Base-by-base conservation (phyloP, 164 flowering plant species). In the Stephania cephalantha region DNA sequence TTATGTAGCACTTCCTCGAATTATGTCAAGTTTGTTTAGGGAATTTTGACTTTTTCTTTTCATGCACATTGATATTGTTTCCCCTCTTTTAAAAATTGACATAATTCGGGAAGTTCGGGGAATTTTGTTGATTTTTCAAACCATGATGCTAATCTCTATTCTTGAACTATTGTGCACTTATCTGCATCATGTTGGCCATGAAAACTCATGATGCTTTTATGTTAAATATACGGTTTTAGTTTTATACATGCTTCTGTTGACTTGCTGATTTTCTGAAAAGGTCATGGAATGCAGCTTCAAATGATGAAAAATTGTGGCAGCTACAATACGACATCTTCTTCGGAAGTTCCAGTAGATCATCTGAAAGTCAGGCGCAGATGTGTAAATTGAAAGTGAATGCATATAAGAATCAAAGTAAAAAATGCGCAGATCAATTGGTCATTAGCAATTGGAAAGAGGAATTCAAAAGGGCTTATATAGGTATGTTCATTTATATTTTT, bases 201-300 rank as follows among this genome's bases (percentile, higher is more conserved):
- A 48, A 15, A 61, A 46, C 10, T 75, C 18, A 25, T 61, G 55
- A 22, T 29, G 17, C 31, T 31, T 25, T 5, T 9, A 61, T 61
- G 20, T 61, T 61, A 6, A 6, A 25, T 20, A 17, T 61, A 29
- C 7, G 66, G 8, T 6, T 18, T 61, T 0, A 7, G 9, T 61
- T 61, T 61, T 61, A 61, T 61, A 22, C 66, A 61, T 61, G 22
- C 20, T 61, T n/a, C 5, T n/a, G 25, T 61, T 61, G n/a, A 61
- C 66, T 18, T 61, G 20, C 20, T 61, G 29, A 46, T 68, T 61
- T 52, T 67, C 68, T 82, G 55, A 79, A 69, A 79, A 95, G 97
- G 91, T 89, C 87, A 42, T 95, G 98, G 98, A 87, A 84, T 78
- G 77, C 74, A n/a, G 93, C 94, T 13, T 90, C 97, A 71, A 83